These are phyloP conservation scores for Colletotrichum coccodes DNA, from an alignment of 2,329 filamentous ascomycete species.

Conservation along the genomic window DNA sequence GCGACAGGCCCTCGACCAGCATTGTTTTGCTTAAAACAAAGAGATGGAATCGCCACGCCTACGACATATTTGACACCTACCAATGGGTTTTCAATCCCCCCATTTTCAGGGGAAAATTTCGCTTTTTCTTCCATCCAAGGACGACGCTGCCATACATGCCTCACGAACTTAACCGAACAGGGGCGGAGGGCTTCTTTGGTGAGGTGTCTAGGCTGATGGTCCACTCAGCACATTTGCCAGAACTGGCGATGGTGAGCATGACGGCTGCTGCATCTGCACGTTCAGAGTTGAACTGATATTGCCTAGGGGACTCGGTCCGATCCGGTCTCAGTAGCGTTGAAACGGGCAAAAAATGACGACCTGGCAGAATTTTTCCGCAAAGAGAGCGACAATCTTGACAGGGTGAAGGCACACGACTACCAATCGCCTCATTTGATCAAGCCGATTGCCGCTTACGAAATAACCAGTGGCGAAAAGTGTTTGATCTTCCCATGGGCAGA, in stretches of 20 bases:
- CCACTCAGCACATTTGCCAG: not conserved
- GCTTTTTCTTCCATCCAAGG: not conserved
- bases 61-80: not conserved
- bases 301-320: not conserved
- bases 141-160: not conserved
- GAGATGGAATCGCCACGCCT: not conserved
- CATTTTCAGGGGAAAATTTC: not conserved
- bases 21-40: too few species aligned
- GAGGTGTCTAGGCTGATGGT: not conserved
- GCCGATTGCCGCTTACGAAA: conserved; percentile 3
- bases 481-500: conserved; percentile 14
- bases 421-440: conserved; percentile 1
- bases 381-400: not conserved
- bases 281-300: not conserved
- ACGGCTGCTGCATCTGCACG: not conserved
- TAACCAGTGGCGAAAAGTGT: not conserved
- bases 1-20: too few species aligned
- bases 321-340: not conserved
- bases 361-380: conserved; percentile 1
- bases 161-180: not conserved
- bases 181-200: not conserved
- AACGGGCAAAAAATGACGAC: not conserved
- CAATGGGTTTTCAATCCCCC: not conserved
- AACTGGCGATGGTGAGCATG: not conserved
- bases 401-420: not conserved